Evolutionary conservation across 371 early-diverging fungal species (phyloP), one percentile per base, ranked within the genome.

Genomic region (Conidiobolus incongruus): DNA sequence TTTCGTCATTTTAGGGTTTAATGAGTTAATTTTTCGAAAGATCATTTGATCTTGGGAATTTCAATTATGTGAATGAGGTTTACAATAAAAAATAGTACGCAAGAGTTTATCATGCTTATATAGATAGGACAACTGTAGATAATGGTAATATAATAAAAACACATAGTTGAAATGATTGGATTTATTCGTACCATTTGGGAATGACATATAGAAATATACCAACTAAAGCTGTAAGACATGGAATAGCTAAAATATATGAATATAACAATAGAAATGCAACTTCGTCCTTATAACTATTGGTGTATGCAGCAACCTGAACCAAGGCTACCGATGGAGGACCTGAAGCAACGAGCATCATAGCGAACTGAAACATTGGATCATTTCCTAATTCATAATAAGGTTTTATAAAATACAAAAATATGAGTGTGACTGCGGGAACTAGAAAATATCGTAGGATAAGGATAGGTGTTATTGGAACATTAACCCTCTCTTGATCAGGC

Each of bases 281-380:
- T 40, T 66, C 66, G 31, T 66, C 62, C 46, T 66, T 63, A 44
- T 60, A 66, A 8, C 57, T 46, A n/a, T 55, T 49, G 34, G 57
- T 60, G 26, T 62, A 61, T 42, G 64, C 65, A 10, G 61, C 60
- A 32, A 70, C 62, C 39, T 65, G 63, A 1, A 59, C 51, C 6
- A 66, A 44, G 26, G 62, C 66, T 30, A 70, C 61, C 1, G 70
- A 65, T 1, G 67, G 65, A 4, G 70, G 70, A 1, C 59, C 47
- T 28, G 60, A 63, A 8, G 65, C 65, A 19, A 65, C 50, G 8
- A 69, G 55, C 10, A 69, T 51, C 57, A 66, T 61, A 40, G 52
- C 53, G 12, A 57, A 49, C 1, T 58, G 45, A 46, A 69, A 65
- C 13, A 63, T 53, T 21, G 66, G 68, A 28, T 68, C 68, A 1